Conservation (phyloP, 805 yeast species). For the Henningerozyma blattae region DNA sequence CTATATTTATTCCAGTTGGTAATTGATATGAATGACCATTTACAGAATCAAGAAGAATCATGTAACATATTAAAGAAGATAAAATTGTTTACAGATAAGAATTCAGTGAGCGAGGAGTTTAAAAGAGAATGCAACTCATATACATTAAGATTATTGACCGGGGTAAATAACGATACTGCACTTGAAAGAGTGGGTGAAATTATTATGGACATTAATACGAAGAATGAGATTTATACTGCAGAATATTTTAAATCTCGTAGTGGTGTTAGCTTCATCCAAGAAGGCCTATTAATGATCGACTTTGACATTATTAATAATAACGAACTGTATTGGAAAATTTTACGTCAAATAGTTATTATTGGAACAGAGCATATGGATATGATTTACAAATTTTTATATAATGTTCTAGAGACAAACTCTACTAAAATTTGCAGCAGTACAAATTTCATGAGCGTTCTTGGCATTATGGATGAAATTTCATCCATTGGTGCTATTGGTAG, state of each 20-base stretch:
- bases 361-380: conserved; percentile 27
- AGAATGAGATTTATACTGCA: conserved; percentile 23
- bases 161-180: not conserved
- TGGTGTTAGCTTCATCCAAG: conserved; percentile 30
- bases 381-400: conserved; percentile 37
- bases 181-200: conserved; percentile 1
- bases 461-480: conserved; percentile 66
- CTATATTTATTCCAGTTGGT: not conserved
- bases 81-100: not conserved
- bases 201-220: conserved; percentile 19
- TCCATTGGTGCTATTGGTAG: conserved; percentile 74
- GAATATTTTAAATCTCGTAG: conserved; percentile 30
- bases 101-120: not conserved
- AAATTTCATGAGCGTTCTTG: conserved; percentile 56
- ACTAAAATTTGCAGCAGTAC: not conserved
- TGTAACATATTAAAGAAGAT: not conserved
- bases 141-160: not conserved
- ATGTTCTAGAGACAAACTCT: conserved; percentile 24
- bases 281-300: conserved; percentile 27
- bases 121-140: not conserved
- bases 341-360: conserved; percentile 37
- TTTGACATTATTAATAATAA: conserved; percentile 23
- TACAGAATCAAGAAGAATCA: not conserved
- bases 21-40: not conserved
- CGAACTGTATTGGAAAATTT: conserved; percentile 41